These are phyloP conservation scores for Candida sithepensis DNA, from an alignment of 805 yeast species.

Conservation along the genomic window DNA sequence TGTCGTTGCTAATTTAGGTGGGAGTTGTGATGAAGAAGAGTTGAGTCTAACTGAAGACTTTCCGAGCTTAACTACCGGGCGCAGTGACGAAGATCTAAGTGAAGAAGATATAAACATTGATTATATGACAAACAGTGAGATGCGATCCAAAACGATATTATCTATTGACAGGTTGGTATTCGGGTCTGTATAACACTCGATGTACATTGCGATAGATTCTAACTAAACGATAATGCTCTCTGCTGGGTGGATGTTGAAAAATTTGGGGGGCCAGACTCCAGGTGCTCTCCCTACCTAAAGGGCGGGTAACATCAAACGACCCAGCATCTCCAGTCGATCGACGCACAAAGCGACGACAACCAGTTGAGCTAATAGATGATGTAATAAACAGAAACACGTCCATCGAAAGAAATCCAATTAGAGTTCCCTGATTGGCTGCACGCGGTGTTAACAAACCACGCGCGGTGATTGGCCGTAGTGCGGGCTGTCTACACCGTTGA, in stretches of 20 bases:
- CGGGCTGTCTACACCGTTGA: neutral
- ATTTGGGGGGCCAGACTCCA: too few species aligned
- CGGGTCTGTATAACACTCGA: too few species aligned
- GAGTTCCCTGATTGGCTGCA: neutral
- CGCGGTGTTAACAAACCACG: neutral
- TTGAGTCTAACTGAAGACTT: neutral
- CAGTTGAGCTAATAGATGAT: too few species aligned
- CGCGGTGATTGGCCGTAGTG: neutral
- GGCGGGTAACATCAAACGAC: neutral
- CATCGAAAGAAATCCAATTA: neutral
- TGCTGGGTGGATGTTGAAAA: neutral
- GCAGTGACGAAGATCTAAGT: neutral
- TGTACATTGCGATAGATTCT: too few species aligned
- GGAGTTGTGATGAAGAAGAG: slow-evolving; percentile 9
- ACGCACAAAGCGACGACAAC: too few species aligned
- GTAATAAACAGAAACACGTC: too few species aligned
- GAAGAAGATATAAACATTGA: neutral
- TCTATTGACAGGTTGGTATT: too few species aligned
- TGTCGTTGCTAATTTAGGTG: slow-evolving; percentile 28
- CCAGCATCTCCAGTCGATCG: too few species aligned
- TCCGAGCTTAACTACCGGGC: neutral
- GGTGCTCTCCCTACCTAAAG: too few species aligned
- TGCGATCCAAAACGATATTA: neutral
- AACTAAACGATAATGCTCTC: too few species aligned
- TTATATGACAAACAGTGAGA: neutral